Conservation (phyloP, 73 alveolate genomes). For the Tetrahymena thermophila region DNA sequence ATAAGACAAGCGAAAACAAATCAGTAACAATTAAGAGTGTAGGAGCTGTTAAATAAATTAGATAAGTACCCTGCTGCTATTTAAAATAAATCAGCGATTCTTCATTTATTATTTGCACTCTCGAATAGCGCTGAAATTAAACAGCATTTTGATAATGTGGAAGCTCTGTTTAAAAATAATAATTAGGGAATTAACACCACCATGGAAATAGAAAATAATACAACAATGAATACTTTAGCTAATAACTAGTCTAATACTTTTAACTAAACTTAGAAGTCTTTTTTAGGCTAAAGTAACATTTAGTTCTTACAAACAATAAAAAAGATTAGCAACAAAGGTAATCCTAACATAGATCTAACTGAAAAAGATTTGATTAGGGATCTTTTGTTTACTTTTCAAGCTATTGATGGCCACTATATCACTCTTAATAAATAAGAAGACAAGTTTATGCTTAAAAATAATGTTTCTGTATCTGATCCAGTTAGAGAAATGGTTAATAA, state of each 20-base stretch:
- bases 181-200: neutral
- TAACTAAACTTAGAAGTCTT: neutral
- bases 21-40: neutral
- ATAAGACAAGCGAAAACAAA: neutral
- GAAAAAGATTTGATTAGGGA: constrained; percentile 26
- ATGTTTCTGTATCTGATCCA: constrained; percentile 22
- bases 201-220: neutral
- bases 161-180: neutral
- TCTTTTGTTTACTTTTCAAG: constrained; percentile 13
- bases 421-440: neutral
- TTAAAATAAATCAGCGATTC: neutral
- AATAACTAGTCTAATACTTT: neutral
- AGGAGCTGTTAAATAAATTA: neutral
- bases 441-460: constrained; percentile 10
- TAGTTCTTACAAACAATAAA: neutral
- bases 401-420: constrained; percentile 33
- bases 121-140: neutral
- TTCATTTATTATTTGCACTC: neutral
- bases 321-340: neutral
- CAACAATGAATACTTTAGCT: neutral
- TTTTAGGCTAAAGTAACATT: neutral
- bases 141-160: neutral
- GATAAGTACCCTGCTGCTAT: neutral
- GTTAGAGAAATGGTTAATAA: constrained; percentile 10
- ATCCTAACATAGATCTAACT: constrained; percentile 1